Evolutionary conservation across 2,329 filamentous ascomycete genomes (phyloP), one percentile per base, ranked within the genome.

Genomic region (Westerdykella ornata): DNA sequence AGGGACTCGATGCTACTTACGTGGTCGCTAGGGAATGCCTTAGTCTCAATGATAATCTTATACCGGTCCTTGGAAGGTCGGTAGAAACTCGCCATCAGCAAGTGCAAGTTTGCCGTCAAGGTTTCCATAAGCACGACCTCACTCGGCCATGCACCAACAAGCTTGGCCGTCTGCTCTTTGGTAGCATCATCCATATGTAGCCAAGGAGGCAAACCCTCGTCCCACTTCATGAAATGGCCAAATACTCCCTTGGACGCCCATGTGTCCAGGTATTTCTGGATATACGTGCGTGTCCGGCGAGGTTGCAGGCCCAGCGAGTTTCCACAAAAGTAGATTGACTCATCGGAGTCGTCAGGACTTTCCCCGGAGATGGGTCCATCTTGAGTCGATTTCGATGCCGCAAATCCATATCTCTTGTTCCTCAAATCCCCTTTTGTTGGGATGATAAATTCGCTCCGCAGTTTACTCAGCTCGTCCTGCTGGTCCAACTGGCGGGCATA

Each of bases 61-160:
- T 84, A 83, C 30, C 68, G 74, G 58, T 76, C 70, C 35, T 70
- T 66, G 0, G 74, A 83, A 0, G 87, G 87, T 39, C 70, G 73
- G 68, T 90, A 94, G 68, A 94, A 94, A 66, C 83, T 86, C 6
- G 84, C 82, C 81, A 94, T 81, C 56, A 92, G 71, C 13, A 94
- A 66, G 63, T 94, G 87, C 45, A 94, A 63, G 62, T 94, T 94
- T 16, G 76, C 79, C 2, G 86, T 94, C 56, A 95, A 67, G 0
- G 85, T 89, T 61, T 88, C 86, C 88, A 95, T 95, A 37, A 89
- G 78, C 39, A 87, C 86, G 13, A 94, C 81, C 67, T 95, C 88
- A 39, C 73, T 73, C 1, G 80, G 68, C 2, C 76, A 69, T 0
- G 86, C 85, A 14, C 88, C 88, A 9, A 95, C 82, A 14, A 95